A percentile compares a stretch with the other conserved stretches of the same genome.
Conservation (phyloP, 2,329 filamentous ascomycete species). For the Fusarium marasasianum region DNA sequence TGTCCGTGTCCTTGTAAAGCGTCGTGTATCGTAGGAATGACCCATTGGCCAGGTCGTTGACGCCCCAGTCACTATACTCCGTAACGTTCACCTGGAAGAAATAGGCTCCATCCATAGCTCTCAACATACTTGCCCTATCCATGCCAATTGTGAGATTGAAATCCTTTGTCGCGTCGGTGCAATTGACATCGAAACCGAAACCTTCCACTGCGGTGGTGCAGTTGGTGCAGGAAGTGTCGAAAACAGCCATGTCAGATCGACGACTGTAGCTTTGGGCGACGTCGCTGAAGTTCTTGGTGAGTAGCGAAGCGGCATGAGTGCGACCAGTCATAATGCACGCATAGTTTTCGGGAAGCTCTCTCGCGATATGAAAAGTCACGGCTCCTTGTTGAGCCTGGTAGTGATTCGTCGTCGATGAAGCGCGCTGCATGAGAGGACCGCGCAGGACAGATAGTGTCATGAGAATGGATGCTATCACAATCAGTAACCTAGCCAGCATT, state of each 20-base stretch:
- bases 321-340: slow-evolving; percentile 31
- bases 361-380: slow-evolving; percentile 30
- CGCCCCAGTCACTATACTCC: slow-evolving; percentile 4
- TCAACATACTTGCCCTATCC: neutral
- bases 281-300: slow-evolving; percentile 34
- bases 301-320: slow-evolving; percentile 13
- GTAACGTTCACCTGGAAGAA: slow-evolving; percentile 33
- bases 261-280: slow-evolving; percentile 33
- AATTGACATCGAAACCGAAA: slow-evolving; percentile 33
- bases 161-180: slow-evolving; percentile 6
- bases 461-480: slow-evolving; percentile 15
- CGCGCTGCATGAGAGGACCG: slow-evolving; percentile 31
- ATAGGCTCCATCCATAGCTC: slow-evolving; percentile 13
- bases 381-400: slow-evolving; percentile 5
- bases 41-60: slow-evolving; percentile 1
- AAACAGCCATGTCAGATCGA: slow-evolving; percentile 19
- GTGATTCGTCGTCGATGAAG: slow-evolving; percentile 25
- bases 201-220: slow-evolving; percentile 23
- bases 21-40: slow-evolving; percentile 28
- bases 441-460: slow-evolving; percentile 36
- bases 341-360: slow-evolving; percentile 27
- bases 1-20: slow-evolving; percentile 21
- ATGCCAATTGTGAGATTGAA: slow-evolving; percentile 16
- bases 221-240: slow-evolving; percentile 22
- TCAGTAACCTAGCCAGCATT: accelerated